Conservation (phyloP, 805 yeast genomes). For the Starmera amethionina region DNA sequence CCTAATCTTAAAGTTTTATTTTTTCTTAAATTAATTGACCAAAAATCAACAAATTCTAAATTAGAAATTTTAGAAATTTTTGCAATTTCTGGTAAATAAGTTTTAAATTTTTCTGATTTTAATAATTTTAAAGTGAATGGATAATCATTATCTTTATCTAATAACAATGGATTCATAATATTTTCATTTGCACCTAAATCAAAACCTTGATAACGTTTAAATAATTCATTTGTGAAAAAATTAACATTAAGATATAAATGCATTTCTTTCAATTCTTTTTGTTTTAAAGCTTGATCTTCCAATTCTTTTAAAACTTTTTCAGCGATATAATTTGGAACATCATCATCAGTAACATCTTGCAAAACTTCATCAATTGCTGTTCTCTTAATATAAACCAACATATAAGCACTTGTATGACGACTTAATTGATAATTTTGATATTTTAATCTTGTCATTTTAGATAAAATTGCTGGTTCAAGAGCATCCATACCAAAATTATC, state of each 20-base stretch:
- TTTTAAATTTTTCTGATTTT: constrained; percentile 44
- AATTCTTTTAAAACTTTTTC: constrained; percentile 54
- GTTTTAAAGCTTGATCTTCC: constrained; percentile 40
- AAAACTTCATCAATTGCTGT: constrained; percentile 46
- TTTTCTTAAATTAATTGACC: constrained; percentile 58
- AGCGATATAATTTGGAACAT: constrained; percentile 62
- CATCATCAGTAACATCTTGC: constrained; percentile 42
- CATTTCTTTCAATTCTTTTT: constrained; percentile 62
- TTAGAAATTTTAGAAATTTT: constrained; percentile 26
- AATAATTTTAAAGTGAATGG: constrained; percentile 43
- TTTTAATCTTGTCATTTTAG: constrained; percentile 43
- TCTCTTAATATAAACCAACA: constrained; percentile 86
- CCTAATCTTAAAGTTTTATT: constrained; percentile 58
- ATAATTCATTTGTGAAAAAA: constrained; percentile 43
- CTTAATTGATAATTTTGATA: constrained; percentile 56
- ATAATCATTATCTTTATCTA: constrained; percentile 31
- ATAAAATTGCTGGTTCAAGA: constrained; percentile 35
- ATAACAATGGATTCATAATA: constrained; percentile 34
- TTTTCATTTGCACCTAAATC: constrained; percentile 63
- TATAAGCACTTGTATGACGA: constrained; percentile 90
- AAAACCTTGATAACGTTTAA: constrained; percentile 57
- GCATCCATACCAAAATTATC: constrained; percentile 85
- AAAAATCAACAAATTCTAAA: constrained; percentile 37
- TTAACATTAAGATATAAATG: constrained; percentile 51
- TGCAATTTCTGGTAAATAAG: constrained; percentile 41